Evolutionary conservation across 2,329 filamentous ascomycete genomes (phyloP), one percentile per base, ranked within the genome.

Genomic region (Clonostachys rosea): DNA sequence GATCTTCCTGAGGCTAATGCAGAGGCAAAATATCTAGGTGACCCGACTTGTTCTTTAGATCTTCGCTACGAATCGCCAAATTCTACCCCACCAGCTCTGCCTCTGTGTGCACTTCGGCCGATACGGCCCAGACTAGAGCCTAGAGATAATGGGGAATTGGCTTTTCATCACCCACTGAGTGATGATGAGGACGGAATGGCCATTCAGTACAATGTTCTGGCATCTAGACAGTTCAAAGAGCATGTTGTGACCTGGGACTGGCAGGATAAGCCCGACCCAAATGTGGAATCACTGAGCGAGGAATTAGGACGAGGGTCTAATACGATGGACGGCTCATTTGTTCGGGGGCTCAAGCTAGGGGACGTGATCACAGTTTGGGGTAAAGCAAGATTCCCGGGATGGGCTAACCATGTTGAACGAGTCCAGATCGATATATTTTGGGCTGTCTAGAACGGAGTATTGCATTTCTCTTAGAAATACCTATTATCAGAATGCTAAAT

Each of bases 311-410:
- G 80, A 1, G 81, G 81, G 2, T 58, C 56, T 17, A 70, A 57
- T 5, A 79, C 77, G 1, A 74, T 65, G 0, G 70, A 74, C 45
- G 82, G 82, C 2, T 62, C 71, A 36, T 84, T 82, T 58, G 73
- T 86, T 34, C 71, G 75, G 14, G 67, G 63, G 42, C 56, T 86
- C 52, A 74, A 71, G 52, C 52, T 81, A n/a, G 82, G 82, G 1
- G 82, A 86, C 53, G 73, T 81, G 16, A 63, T 85, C 11, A 84
- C 80, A 0, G 56, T 85, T 2, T 85, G 81, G 81, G 80, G 66
- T 1, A 81, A 77, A 60, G 71, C 78, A 3, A 71, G 81, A 49
- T 84, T 79, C 47, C 60, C 57, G 0, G 73, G 64, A 0, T 86
- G 82, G 82, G 42, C 46, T 2, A 84, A 84, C 50, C 45, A 62